These are phyloP conservation scores for Neurospora sp. DNA, from an alignment of 495 filamentous ascomycete genomes.

Conservation along the genomic window DNA sequence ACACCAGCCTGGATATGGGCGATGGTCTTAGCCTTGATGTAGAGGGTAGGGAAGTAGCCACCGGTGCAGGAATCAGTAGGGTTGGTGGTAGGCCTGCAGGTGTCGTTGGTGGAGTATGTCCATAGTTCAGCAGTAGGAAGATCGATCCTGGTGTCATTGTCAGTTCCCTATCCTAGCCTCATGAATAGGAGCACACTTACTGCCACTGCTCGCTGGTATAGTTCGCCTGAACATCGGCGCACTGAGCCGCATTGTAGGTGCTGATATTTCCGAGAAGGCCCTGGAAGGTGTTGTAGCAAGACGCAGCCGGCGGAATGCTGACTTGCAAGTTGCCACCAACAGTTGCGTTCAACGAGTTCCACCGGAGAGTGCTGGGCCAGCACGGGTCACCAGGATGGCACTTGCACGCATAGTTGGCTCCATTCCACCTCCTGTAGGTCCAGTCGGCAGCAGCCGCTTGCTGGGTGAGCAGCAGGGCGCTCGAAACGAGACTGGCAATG, in stretches of 20 bases:
- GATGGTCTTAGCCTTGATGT: conserved; percentile 35
- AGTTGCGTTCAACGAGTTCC: conserved; percentile 27
- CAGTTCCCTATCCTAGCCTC: neutral
- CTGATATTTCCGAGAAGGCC: conserved; percentile 28
- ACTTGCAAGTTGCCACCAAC: conserved; percentile 29
- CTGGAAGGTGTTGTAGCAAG: conserved; percentile 31
- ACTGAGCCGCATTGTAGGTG: conserved; percentile 29
- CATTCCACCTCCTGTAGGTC: conserved; percentile 21
- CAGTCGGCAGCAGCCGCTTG: conserved; percentile 3
- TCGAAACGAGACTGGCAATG: conserved; percentile 5
- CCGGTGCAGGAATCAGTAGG: conserved; percentile 40
- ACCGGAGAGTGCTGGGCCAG: conserved; percentile 29
- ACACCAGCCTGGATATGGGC: conserved; percentile 39
- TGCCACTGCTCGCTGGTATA: conserved; percentile 28
- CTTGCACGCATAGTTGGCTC: conserved; percentile 31
- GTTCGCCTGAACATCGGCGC: conserved; percentile 21
- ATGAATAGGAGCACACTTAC: conserved; percentile 11
- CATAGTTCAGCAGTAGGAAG: conserved; percentile 31
- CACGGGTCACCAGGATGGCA: conserved; percentile 31
- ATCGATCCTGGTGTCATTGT: conserved; percentile 19
- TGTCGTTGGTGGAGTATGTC: conserved; percentile 40
- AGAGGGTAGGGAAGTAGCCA: conserved; percentile 48
- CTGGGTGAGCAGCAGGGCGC: conserved; percentile 10
- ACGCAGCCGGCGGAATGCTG: conserved; percentile 27
- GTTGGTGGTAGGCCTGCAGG: conserved; percentile 33